A percentile compares a stretch with the other conserved stretches of the same genome.
phyloP scores from a whole-genome alignment of 345 rosid genomes.

The Populus ilicifolia region DNA sequence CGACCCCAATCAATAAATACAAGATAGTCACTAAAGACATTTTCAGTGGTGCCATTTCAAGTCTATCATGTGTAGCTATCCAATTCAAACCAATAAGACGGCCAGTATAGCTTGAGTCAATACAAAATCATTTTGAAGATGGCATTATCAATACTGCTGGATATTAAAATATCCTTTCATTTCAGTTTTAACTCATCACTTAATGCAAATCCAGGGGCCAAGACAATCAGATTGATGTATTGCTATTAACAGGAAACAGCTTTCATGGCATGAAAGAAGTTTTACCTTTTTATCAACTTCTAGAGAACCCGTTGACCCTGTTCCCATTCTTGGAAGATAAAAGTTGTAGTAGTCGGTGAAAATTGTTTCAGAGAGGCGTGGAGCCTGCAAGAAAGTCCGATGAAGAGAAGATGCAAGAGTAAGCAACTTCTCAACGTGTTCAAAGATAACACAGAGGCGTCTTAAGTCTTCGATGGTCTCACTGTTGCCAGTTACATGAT shows the following conservation, averaged over 20 bases:
- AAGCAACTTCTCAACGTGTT: slow-evolving; percentile 69
- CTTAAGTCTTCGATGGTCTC: slow-evolving; percentile 61
- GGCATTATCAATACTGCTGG: not conserved
- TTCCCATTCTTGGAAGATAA: slow-evolving; percentile 63
- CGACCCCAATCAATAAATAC: not conserved
- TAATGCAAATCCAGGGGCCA: not conserved
- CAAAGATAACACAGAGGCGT: slow-evolving; percentile 60
- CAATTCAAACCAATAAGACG: not conserved
- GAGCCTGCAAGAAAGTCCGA: slow-evolving; percentile 67
- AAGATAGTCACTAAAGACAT: not conserved
- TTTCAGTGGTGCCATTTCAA: not conserved
- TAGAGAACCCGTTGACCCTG: slow-evolving; percentile 38
- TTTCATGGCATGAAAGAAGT: slow-evolving; percentile 2
- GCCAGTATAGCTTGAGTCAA: not conserved
- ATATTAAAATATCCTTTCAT: not conserved
- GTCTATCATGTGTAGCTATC: not conserved
- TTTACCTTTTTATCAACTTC: slow-evolving; percentile 43
- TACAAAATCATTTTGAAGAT: not conserved
- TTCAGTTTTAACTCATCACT: not conserved
- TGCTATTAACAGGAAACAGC: not conserved
- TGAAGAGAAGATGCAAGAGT: slow-evolving; percentile 83
- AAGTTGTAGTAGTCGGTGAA: slow-evolving; percentile 58
- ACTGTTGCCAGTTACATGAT: slow-evolving; percentile 39
- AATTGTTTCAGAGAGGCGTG: slow-evolving; percentile 67
- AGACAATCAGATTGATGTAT: not conserved